phyloP scores from a whole-genome alignment of 352 stramenopile genomes.

The Globisporangium abappressorium region DNA sequence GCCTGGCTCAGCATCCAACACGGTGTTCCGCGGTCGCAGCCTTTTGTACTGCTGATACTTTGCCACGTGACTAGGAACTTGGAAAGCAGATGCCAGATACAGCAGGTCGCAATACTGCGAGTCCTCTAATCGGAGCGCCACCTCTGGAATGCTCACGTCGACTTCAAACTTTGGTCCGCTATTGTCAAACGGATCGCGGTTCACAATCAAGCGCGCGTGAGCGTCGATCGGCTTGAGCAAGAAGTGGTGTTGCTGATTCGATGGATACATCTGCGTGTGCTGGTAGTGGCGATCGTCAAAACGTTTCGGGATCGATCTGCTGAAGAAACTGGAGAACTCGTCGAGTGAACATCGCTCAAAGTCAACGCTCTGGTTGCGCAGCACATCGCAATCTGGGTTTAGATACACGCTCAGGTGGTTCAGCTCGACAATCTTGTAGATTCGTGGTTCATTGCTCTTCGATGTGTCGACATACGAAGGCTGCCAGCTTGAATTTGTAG shows the following conservation, averaged over 20 bases:
- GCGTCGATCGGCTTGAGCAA: conserved; percentile 82
- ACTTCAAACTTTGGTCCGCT: conserved; percentile 81
- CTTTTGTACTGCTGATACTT: conserved; percentile 81
- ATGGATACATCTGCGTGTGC: conserved; percentile 71
- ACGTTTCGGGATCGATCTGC: conserved; percentile 74
- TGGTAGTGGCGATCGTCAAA: conserved; percentile 68
- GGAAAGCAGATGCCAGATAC: conserved; percentile 70
- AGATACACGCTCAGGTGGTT: conserved; percentile 87
- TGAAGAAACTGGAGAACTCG: conserved; percentile 77
- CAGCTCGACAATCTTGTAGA: conserved; percentile 88
- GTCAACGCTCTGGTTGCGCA: conserved; percentile 51
- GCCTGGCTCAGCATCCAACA: conserved; percentile 46
- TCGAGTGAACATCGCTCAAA: conserved; percentile 72
- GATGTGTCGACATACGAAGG: conserved; percentile 77
- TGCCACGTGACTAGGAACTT: conserved; percentile 65
- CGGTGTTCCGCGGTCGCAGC: conserved; percentile 45
- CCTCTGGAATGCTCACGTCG: conserved; percentile 72
- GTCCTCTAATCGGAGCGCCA: conserved; percentile 81
- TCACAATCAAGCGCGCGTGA: conserved; percentile 76
- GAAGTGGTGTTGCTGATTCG: conserved; percentile 79
- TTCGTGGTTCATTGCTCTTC: conserved; percentile 79
- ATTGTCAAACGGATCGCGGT: conserved; percentile 73
- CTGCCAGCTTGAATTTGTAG: conserved; percentile 86
- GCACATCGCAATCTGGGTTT: conserved; percentile 73
- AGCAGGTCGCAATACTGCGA: conserved; percentile 87